These are phyloP conservation scores for Candida ponderosae DNA, from an alignment of 805 yeast species.

Conservation along the genomic window DNA sequence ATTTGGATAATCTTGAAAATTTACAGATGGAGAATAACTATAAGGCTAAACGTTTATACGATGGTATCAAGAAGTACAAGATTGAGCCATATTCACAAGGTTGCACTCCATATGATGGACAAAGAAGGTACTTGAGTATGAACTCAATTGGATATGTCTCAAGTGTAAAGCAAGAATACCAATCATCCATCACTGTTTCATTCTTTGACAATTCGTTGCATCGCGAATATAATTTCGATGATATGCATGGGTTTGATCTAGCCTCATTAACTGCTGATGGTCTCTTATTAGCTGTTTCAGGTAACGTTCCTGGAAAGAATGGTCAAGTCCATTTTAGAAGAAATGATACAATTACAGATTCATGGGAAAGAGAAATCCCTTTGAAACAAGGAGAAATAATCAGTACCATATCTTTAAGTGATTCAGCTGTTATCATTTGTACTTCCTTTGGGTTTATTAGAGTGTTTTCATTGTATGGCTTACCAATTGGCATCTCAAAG, in stretches of 20 bases:
- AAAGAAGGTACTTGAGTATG: conserved; percentile 73
- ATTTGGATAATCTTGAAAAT: not conserved
- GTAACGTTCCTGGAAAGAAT: conserved; percentile 25
- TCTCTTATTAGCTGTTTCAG: conserved; percentile 48
- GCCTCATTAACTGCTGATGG: conserved; percentile 69
- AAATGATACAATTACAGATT: conserved; percentile 53
- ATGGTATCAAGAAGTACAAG: conserved; percentile 17
- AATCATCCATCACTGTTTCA: conserved; percentile 73
- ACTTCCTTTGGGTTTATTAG: conserved; percentile 73
- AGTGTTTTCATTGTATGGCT: conserved; percentile 63
- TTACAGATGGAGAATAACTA: too few relatives aligned
- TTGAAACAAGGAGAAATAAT: conserved; percentile 45
- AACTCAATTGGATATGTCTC: conserved; percentile 77
- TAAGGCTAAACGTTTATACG: not conserved
- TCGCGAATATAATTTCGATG: conserved; percentile 82
- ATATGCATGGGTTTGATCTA: conserved; percentile 59
- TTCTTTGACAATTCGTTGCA: conserved; percentile 75
- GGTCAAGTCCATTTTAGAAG: conserved; percentile 58
- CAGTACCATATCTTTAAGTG: conserved; percentile 63
- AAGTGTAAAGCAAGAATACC: conserved; percentile 53
- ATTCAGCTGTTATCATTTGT: conserved; percentile 54
- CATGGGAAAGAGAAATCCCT: conserved; percentile 67
- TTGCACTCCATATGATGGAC: conserved; percentile 67
- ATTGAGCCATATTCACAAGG: conserved; percentile 77
- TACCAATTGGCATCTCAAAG: conserved; percentile 62